Evolutionary conservation across 495 filamentous ascomycete genomes (phyloP), one percentile per base, ranked within the genome.

Genomic region (Parachaetomium inaequale): DNA sequence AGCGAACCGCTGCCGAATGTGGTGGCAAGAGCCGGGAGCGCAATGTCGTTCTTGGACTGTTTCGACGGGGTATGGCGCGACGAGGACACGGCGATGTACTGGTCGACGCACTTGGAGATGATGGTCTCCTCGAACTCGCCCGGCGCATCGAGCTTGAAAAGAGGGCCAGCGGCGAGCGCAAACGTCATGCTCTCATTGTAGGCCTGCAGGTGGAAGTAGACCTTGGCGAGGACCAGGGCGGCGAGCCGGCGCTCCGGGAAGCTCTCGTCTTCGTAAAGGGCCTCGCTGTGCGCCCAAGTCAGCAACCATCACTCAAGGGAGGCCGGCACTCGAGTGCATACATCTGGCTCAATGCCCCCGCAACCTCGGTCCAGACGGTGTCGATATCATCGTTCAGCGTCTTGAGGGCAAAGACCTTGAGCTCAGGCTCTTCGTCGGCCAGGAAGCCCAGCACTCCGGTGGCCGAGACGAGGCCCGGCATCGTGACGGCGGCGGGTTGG

Each of bases 131-230:
- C 95, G 72, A 95, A 99, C 81, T 99, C 95, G 72, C 92, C 91
- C 52, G 88, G 87, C 58, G 87, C 85, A 64, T 96, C 89, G 59
- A 99, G 81, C 78, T 94, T 87, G 80, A 99, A 97, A 26, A 97
- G 83, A 67, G 96, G 93, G 40, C 95, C 95, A 21, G 95, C 93
- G 34, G 91, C 93, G 14, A 99, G 84, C 54, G 95, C 95, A 77
- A 99, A 96, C 25, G 89, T 88, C 95, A 99, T 98, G 75, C 93
- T 96, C 82, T 98, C 94, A 71, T 97, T 92, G 78, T 98, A 98
- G 76, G 96, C 95, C 77, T 95, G 90, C 50, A 99, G 86, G 72
- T 99, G 93, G 73, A 97, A 99, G 77, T 98, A 99, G 65, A 98
- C 91, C 81, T 98, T 98, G 62, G 95, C 89, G 55, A 93, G 89